These are phyloP conservation scores for Corchorus capsularis DNA, from an alignment of 345 rosid genomes.

Conservation along the genomic window DNA sequence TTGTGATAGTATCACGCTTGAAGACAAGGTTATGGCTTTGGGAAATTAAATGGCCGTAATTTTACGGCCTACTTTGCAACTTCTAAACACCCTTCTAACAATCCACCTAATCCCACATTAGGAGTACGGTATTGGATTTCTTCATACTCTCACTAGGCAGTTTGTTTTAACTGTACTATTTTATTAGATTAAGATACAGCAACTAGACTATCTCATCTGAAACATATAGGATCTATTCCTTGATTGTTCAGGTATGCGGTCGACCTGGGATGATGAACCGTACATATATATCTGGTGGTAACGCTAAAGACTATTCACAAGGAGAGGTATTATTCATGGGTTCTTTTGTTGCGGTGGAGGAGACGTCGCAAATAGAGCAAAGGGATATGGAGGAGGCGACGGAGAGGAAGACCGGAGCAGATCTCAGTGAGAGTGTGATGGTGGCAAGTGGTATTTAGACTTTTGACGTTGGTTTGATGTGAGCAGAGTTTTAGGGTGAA, in stretches of 20 bases:
- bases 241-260: conserved; percentile 72
- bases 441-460: too few species aligned
- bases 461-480: too few species aligned
- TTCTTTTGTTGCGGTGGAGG: too few species aligned
- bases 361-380: too few species aligned
- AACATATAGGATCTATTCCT: background rate
- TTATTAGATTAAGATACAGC: background rate
- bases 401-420: too few species aligned
- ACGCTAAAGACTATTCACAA: conserved; percentile 84
- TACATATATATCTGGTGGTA: conserved; percentile 83
- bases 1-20: background rate
- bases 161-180: background rate
- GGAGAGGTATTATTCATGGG: conserved; percentile 82
- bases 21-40: background rate
- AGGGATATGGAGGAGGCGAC: too few species aligned
- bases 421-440: too few species aligned
- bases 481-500: too few species aligned
- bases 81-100: background rate
- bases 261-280: conserved; percentile 98
- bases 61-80: background rate
- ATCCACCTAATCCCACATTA: background rate
- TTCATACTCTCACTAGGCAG: too few species aligned
- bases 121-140: background rate
- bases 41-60: conserved; percentile 10
- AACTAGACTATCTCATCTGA: background rate